Conservation (phyloP, 139 green algal genomes). For the Coelastrella sp. region DNA sequence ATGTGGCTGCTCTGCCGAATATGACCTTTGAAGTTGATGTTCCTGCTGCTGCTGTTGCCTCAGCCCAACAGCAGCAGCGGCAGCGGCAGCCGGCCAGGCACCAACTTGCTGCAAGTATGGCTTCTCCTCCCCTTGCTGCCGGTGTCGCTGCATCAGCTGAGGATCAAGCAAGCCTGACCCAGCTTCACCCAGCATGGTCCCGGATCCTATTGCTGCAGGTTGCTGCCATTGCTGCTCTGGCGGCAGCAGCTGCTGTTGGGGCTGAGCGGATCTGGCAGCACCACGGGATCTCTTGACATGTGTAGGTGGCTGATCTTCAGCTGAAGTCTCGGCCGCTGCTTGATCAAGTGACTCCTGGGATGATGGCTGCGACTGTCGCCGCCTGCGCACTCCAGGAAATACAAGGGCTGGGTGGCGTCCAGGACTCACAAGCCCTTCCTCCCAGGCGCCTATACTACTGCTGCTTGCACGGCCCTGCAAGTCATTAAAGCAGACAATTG, state of each 20-base stretch:
- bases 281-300: neutral
- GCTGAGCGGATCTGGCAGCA: neutral
- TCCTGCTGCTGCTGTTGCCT: neutral
- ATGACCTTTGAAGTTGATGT: neutral
- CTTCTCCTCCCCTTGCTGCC: neutral
- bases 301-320: neutral
- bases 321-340: neutral
- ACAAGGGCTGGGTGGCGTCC: neutral
- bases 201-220: constrained; percentile 7
- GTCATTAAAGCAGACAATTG: neutral
- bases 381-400: neutral
- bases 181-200: neutral
- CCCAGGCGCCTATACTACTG: neutral
- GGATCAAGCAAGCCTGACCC: neutral
- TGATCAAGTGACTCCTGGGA: neutral
- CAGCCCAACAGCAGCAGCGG: neutral
- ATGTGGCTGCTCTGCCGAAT: neutral
- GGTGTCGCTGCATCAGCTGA: neutral
- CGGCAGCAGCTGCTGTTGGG: neutral
- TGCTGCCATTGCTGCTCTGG: constrained; percentile 1
- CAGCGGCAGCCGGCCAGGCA: neutral
- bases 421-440: neutral
- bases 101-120: neutral
- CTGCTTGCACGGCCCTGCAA: constrained; percentile 12
- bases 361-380: neutral